A percentile compares a stretch with the other conserved stretches of the same genome.
Conservation (phyloP, 805 yeast species). For the Kuraishia ogatae region DNA sequence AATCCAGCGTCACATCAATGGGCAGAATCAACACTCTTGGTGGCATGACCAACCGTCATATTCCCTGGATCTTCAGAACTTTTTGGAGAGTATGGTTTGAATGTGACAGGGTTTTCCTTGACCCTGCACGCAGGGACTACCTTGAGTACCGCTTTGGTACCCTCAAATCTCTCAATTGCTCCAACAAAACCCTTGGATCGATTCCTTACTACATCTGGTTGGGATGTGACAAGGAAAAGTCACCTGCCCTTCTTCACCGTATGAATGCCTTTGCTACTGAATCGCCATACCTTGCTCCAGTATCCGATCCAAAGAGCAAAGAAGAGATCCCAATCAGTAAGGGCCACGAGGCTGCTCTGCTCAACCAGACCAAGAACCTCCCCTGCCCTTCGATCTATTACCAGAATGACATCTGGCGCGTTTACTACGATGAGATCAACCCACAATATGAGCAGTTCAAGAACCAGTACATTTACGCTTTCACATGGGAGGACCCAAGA, state of each 20-base stretch:
- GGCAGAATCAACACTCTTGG: constrained; percentile 72
- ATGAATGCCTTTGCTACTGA: constrained; percentile 72
- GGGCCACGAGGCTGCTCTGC: constrained; percentile 71
- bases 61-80: constrained; percentile 68
- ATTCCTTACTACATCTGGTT: constrained; percentile 83
- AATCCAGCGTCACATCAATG: constrained; percentile 49
- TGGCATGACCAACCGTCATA: constrained; percentile 62
- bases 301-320: constrained; percentile 17
- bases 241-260: constrained; percentile 39
- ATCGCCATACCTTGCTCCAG: constrained; percentile 72
- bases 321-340: constrained; percentile 39
- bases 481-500: constrained; percentile 87
- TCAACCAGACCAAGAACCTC: constrained; percentile 50
- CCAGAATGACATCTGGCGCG: constrained; percentile 72
- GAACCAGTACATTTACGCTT: constrained; percentile 76
- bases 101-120: constrained; percentile 71
- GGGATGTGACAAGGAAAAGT: constrained; percentile 57
- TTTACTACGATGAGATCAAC: constrained; percentile 65
- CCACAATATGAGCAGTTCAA: constrained; percentile 64
- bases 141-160: constrained; percentile 80
- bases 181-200: constrained; percentile 56
- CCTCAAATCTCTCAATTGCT: constrained; percentile 60
- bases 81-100: constrained; percentile 90
- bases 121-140: constrained; percentile 74
- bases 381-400: constrained; percentile 80